These are phyloP conservation scores for Amphichorda felina DNA, from an alignment of 2,329 filamentous ascomycete species.

Conservation along the genomic window DNA sequence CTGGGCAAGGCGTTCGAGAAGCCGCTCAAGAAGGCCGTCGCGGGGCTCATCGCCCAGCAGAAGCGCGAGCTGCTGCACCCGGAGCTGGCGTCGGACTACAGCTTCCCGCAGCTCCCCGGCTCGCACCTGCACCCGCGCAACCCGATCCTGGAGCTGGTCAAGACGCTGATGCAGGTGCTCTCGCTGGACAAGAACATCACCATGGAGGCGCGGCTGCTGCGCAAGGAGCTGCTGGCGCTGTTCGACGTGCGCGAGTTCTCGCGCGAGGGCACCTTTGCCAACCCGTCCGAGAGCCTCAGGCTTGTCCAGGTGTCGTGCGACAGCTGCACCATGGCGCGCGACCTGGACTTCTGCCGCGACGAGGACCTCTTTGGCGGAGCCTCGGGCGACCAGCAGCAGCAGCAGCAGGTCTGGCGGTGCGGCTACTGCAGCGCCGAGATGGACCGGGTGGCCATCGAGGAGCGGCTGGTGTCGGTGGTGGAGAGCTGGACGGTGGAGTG, in stretches of 20 bases:
- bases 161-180: slow-evolving; percentile 84
- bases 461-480: slow-evolving; percentile 65
- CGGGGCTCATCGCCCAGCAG: slow-evolving; percentile 69
- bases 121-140: slow-evolving; percentile 45
- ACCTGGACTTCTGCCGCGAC: slow-evolving; percentile 88
- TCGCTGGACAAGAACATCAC: slow-evolving; percentile 83
- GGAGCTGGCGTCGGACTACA: slow-evolving; percentile 77
- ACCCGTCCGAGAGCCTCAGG: slow-evolving; percentile 66
- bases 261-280: slow-evolving; percentile 74
- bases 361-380: slow-evolving; percentile 52
- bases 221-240: slow-evolving; percentile 77
- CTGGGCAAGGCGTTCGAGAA: slow-evolving; percentile 78
- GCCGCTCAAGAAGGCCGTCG: slow-evolving; percentile 80
- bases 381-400: slow-evolving; percentile 20
- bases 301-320: slow-evolving; percentile 73
- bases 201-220: slow-evolving; percentile 74
- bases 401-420: slow-evolving; percentile 51
- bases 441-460: slow-evolving; percentile 72
- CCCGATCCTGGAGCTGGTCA: slow-evolving; percentile 81
- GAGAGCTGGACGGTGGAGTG: slow-evolving; percentile 68
- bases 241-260: slow-evolving; percentile 95
- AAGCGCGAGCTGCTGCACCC: slow-evolving; percentile 83
- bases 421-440: slow-evolving; percentile 63
- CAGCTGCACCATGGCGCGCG: slow-evolving; percentile 78
- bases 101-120: slow-evolving; percentile 70